Evolutionary conservation across 192 early-diverging fungal genomes (phyloP), one percentile per base, ranked within the genome.

Genomic region (Geranomyces variabilis): DNA sequence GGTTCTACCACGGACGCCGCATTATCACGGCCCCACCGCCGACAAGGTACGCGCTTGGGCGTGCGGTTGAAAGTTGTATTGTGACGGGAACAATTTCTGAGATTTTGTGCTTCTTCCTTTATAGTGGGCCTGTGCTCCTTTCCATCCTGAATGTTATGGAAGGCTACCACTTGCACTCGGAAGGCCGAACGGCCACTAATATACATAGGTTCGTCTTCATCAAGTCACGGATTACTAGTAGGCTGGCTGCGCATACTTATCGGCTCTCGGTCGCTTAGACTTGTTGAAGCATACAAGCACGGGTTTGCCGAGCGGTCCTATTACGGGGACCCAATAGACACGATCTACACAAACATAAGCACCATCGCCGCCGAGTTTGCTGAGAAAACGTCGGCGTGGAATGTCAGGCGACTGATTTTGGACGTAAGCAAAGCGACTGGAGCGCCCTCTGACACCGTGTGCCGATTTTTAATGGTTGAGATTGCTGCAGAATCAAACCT

Each of bases 121-220:
- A 46, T 24, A 81, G 91, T 68, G 96, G 96, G 0, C 89, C 92
- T 7, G 81, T 94, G 17, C 75, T 96, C 34, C 77, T 96, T 41
- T 88, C 90, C 71, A 81, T 94, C 68, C 83, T 98, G 46, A 96
- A 96, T 62, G 86, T 94, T 30, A 73, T 95, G 58, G 96, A 98
- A 77, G 85, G 91, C 51, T 96, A 85, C 76, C 83, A 90, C 48
- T 81, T 95, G 15, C 78, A 75, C 0, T 34, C 71, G 22, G 81
- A 87, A 33, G 89, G 88, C 2, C 76, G 80, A 19, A 84, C 85
- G 1, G 80, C 84, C 10, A 33, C 92, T 19, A 94, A 89, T 63
- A 79, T 89, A 17, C 94, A 98, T 76, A 88, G 93, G 60, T 77
- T 26, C 66, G 67, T 29, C 19, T 62, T 62, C 33, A 13, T 26